Percentiles rank a stretch among this genome's conserved stretches.
phyloP scores from a whole-genome alignment of 352 stramenopile species.

The Elongisporangium undulatum region DNA sequence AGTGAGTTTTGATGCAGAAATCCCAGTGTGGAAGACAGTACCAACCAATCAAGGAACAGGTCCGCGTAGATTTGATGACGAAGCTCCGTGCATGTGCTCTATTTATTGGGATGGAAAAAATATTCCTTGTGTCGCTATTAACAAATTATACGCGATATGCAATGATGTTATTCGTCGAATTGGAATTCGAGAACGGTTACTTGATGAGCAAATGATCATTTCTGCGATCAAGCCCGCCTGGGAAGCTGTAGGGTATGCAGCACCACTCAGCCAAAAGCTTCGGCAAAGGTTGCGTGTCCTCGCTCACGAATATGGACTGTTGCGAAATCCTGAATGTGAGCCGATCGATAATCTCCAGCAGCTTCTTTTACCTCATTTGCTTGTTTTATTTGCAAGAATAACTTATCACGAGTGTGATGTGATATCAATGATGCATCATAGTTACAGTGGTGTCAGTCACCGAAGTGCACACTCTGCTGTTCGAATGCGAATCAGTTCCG shows the following conservation, averaged over 20 bases:
- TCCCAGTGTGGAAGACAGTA: constrained; percentile 65
- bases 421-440: not conserved
- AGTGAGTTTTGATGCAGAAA: constrained; percentile 52
- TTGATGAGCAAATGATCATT: constrained; percentile 33
- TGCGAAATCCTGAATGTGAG: constrained; percentile 32
- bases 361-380: constrained; percentile 35
- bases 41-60: constrained; percentile 9
- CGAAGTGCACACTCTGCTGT: constrained; percentile 66
- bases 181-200: constrained; percentile 40
- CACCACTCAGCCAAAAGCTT: constrained; percentile 19
- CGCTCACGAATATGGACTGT: constrained; percentile 26
- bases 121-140: constrained; percentile 24
- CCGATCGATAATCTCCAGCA: constrained; percentile 37
- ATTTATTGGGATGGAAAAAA: constrained; percentile 29
- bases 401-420: not conserved
- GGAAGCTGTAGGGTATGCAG: constrained; percentile 12
- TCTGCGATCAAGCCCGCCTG: constrained; percentile 28
- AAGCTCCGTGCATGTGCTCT: constrained; percentile 25
- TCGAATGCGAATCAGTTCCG: constrained; percentile 23
- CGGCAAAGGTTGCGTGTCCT: constrained; percentile 11
- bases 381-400: constrained; percentile 22
- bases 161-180: constrained; percentile 25
- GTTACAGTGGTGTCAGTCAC: constrained; percentile 20
- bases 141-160: constrained; percentile 23
- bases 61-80: constrained; percentile 7